Evolutionary conservation across 805 yeast genomes (phyloP), one percentile per base, ranked within the genome.

Genomic region (Yarrowia sp.): DNA sequence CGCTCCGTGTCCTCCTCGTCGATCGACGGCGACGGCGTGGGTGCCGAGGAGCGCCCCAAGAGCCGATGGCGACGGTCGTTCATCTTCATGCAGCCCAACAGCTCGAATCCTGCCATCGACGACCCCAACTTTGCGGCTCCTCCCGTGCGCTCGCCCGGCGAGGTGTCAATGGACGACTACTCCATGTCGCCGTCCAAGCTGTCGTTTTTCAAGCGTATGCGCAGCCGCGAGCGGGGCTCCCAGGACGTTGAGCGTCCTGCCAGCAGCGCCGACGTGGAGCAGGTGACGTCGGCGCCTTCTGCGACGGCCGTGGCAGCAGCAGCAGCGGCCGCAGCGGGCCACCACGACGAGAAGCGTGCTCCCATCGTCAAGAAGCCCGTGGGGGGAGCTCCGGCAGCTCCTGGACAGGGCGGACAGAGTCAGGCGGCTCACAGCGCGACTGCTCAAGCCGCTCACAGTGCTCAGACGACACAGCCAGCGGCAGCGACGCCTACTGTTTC

Each of bases 31-130:
- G 58, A 51, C 19, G 58, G 58, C 5, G 58, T 51, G 7, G 61
- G 47, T 1, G 47, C 61, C 4, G 61, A 55, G 21, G 61, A 55
- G 38, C 46, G 61, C 14, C 61, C 61, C 29, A 55, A 39, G 38
- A 55, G 61, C 47, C 27, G 61, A 55, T 55, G 61, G 61, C 35
- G 61, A 29, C 61, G 61, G 25, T 55, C 61, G 18, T 55, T 55
- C 47, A 39, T 55, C 21, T 55, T 55, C 36, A 38, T 55, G 47
- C 46, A 55, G 36, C 61, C 61, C 47, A 55, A 55, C 61, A 27
- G 14, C 36, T 55, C 61, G 16, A 38, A 39, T 27, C 47, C 47
- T 13, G 61, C 61, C 6, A 39, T 55, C 13, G 61, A 55, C 35
- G 61, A 55, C 38, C 58, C 58, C 58, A 35, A 51, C 32, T 51